Evolutionary conservation across 495 filamentous ascomycete species (phyloP).

Genomic region (Trichoderma erinaceum): DNA sequence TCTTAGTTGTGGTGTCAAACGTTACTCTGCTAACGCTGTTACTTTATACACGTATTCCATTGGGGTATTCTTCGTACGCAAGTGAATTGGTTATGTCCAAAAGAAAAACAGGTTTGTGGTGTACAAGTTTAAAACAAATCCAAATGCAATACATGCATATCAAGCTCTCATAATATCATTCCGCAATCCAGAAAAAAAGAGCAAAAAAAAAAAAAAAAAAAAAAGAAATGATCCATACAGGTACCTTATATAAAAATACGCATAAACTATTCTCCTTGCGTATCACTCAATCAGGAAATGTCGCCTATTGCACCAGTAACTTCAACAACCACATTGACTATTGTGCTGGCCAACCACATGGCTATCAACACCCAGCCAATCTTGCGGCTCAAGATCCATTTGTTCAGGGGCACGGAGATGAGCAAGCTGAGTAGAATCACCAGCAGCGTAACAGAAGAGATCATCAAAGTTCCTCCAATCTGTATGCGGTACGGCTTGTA

Average conservation of each 20-base stretch:
- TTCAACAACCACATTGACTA: slow-evolving; percentile 80
- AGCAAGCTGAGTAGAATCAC: slow-evolving; percentile 73
- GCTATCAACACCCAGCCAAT: slow-evolving; percentile 77
- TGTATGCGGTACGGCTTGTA: slow-evolving; percentile 70
- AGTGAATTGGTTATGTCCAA: neutral
- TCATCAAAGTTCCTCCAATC: slow-evolving; percentile 74
- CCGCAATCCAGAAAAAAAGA: too few species aligned
- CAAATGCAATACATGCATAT: neutral
- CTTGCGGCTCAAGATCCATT: slow-evolving; percentile 79
- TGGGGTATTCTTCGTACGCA: neutral
- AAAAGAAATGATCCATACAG: neutral
- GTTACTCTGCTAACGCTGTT: neutral
- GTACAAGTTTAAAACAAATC: neutral
- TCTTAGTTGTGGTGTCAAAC: too few species aligned
- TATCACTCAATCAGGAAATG: slow-evolving; percentile 21
- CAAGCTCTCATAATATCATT: neutral
- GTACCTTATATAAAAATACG: neutral
- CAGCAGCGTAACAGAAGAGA: slow-evolving; percentile 74
- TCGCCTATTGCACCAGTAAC: slow-evolving; percentile 48
- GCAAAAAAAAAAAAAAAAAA: too few species aligned
- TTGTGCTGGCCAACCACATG: slow-evolving; percentile 82
- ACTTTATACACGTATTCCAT: neutral
- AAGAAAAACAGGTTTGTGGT: neutral
- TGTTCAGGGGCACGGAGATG: slow-evolving; percentile 74
- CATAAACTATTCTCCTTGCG: neutral